Evolutionary conservation across 139 green algal genomes (phyloP).

Genomic region (Closterium sp.): DNA sequence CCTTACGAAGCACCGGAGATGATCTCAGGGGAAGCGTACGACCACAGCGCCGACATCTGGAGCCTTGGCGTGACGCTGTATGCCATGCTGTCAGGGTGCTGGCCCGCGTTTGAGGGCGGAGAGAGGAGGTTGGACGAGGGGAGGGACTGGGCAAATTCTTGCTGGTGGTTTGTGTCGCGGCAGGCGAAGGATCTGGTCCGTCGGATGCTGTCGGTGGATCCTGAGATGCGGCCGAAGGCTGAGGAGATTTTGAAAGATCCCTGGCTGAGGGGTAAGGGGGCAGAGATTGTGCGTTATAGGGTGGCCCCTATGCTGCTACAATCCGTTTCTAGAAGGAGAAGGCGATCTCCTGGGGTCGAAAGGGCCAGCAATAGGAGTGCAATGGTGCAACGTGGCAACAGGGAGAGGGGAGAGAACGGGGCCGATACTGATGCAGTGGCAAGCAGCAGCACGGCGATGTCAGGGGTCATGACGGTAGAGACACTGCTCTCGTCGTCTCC

Average conservation of each 20-base stretch:
- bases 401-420: neutral
- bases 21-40: neutral
- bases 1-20: neutral
- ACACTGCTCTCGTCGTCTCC: neutral
- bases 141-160: neutral
- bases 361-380: neutral
- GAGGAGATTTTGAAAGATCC: constrained; percentile 6
- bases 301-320: neutral
- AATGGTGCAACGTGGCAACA: neutral
- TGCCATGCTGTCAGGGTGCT: neutral
- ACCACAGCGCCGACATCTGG: neutral
- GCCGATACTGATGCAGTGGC: neutral
- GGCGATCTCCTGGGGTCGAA: neutral
- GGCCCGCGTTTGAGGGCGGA: neutral
- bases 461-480: neutral
- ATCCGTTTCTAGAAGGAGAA: neutral
- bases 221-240: neutral
- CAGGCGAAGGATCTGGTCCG: constrained; percentile 4
- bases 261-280: neutral
- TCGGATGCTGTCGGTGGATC: neutral
- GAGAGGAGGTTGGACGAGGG: neutral
- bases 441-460: neutral
- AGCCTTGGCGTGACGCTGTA: neutral
- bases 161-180: neutral
- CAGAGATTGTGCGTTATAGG: neutral